Percentiles rank a stretch among this genome's conserved stretches.
phyloP scores from a whole-genome alignment of 768 basidiomycete species.

The Tylopilus subfusipes region DNA sequence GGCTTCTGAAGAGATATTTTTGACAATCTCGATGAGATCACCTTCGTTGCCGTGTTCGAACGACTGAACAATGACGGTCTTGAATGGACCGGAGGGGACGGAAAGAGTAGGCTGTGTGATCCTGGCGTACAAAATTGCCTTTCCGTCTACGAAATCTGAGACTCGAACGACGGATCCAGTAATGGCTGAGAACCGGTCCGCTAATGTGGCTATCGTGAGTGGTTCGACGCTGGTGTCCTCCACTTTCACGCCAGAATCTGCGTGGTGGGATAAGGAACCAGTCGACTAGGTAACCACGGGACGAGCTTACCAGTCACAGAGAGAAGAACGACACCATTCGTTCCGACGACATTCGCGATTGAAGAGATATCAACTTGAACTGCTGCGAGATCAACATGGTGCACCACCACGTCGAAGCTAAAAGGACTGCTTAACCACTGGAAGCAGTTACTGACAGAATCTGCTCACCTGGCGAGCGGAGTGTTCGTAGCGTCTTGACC shows the following conservation, averaged over 20 bases:
- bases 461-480: conserved; percentile 10
- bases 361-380: conserved; percentile 19
- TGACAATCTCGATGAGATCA: conserved; percentile 26
- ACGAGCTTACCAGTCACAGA: conserved; percentile 19
- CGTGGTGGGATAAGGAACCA: background rate
- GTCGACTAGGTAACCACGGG: background rate
- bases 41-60: conserved; percentile 27
- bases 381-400: conserved; percentile 20
- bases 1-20: conserved; percentile 22
- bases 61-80: conserved; percentile 24
- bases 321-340: conserved; percentile 21
- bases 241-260: conserved; percentile 17
- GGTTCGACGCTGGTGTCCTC: conserved; percentile 15
- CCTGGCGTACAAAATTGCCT: conserved; percentile 14
- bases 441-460: accelerated
- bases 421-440: background rate
- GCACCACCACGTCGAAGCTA: conserved; percentile 12
- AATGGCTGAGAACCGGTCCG: conserved; percentile 10
- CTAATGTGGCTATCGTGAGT: conserved; percentile 12
- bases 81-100: conserved; percentile 19
- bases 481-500: conserved; percentile 1
- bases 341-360: conserved; percentile 24
- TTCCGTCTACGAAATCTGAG: conserved; percentile 10
- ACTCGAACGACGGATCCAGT: conserved; percentile 9
- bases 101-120: conserved; percentile 13